Base-by-base conservation (phyloP, 2,329 filamentous ascomycete genomes). In the Nemania sp. region DNA sequence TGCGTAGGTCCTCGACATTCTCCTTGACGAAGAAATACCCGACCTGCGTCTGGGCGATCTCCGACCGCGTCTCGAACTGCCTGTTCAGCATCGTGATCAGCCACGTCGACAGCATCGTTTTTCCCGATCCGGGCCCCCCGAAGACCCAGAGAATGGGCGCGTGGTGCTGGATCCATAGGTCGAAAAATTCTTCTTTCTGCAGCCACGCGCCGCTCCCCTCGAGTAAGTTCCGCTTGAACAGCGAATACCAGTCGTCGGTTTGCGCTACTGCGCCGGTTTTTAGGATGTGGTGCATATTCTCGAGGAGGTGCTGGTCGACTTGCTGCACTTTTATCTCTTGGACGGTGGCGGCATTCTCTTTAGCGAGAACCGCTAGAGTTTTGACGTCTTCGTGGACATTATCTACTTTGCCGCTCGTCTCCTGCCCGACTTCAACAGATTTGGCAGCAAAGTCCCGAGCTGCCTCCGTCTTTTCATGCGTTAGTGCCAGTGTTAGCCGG, bases 41-140 rank as follows among this genome's bases (percentile, higher is more conserved):
- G 26, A 49, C 28, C 15, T 41, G 24, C 2, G 46, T 41, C 8
- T 31, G 15, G 26, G 36, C 36, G 17, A 49, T 41, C 17, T 49
- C 46, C 6, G 46, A 49, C 14, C 33, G 40, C 11, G 46, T 19
- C 14, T 49, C 46, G n/a, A 41, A 49, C 14, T 49, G 34, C 17
- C 41, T 49, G 26, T 41, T 41, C 5, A 49, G 46, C 24, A n/a
- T 49, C 14, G 34, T 49, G 46, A 49, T 49, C 5, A 49, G 46
- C 46, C 46, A 49, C n/a, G 46, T 49, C 14, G 46, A 49, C 19
- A 49, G 19, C 46, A 49, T 49, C 26, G 46, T 49, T 14, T 49
- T 49, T 8, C 46, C 46, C 4, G 46, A 24, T 9, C 46, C 46
- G 12, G 46, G 46, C 3, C 36, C 46, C 12, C 46, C 46, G 20